Base-by-base conservation (phyloP, 106 monocot genomes). In the Triglochin maritima region DNA sequence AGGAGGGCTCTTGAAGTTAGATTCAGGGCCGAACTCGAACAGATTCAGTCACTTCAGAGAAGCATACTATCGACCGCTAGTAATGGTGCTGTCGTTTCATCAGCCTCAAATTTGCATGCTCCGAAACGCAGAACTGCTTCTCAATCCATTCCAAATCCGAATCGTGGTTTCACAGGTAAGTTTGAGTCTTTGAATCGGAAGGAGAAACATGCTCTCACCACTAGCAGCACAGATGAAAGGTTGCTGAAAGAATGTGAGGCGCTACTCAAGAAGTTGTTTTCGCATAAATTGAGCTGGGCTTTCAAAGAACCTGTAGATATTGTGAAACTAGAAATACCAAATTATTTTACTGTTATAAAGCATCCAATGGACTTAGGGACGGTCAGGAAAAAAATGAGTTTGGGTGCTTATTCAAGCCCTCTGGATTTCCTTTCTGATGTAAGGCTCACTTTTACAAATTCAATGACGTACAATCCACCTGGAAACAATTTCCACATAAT, bases 351-450 rank as follows among this genome's bases (percentile, higher is more conserved):
- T 29, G 66, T 86, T 56, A 84, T 93, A n/a, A 88, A 88, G 78
- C 76, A 81, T 50, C 93, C 93, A 16, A 93, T 93, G 93, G 93
- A 93, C 84, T 69, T 93, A 48, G 93, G 93, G 17, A 88, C 88
- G 4, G 44, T 93, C 13, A 83, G 82, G 71, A 75, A 47, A 17
- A 93, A 79, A 69, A 29, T 93, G 54, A 55, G 52, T 64, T 81
- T 74, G 4, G 79, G 88, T 63, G 64, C 72, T 47, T 93, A 93
- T 66, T 68, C 76, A 9, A 81, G 59, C 56, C 93, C 77, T 3
- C 68, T 49, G 69, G 93, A 52, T 63, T 93, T 93, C 77, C 81
- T 64, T n/a, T 78, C 93, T 47, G 93, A 93, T 71, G 93, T 93
- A n/a, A 83, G 93, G 74, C 81, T 93, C 60, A 86, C 93, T 12